Base-by-base conservation (phyloP, 352 stramenopile genomes). In the Elongisporangium undulatum region DNA sequence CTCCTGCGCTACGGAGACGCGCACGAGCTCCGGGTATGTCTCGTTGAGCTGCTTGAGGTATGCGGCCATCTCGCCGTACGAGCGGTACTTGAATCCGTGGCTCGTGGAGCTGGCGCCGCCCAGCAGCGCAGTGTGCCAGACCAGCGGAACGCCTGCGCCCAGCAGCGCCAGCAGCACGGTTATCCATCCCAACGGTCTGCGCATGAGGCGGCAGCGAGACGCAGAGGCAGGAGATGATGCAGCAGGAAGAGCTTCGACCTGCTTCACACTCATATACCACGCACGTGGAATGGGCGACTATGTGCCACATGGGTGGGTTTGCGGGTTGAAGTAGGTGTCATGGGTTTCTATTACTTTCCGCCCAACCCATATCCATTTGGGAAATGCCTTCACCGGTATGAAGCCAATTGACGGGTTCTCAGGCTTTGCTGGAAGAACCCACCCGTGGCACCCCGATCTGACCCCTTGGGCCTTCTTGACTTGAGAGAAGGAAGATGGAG, bases 1-100 rank as follows among this genome's bases (percentile, higher is more conserved):
- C 50, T 96, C 83, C 66, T 96, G 88, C 45, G 85, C 89, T 9
- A 94, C 66, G 7, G 77, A 90, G 41, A 96, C 73, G 21, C 82
- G 81, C 49, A 96, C 72, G 22, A 96, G 63, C 59, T 92, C 81
- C 2, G 88, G 85, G 56, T 86, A 95, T 26, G 71, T 76, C n/a
- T 74, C 64, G 56, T 88, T 90, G 34, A 95, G 75, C 56, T 86
- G 64, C 41, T 87, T 48, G 16, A 96, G 62, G 56, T 72, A 85
- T 59, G 67, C 64, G 19, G 65, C 69, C 73, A 89, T 94, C 59
- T 92, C 68, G 19, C 67, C 74, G 53, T 96, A 96, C 51, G 76
- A 73, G 45, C 75, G 79, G 72, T 93, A 95, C 61, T 73, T 61
- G 72, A 80, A 85, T 8, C 34, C 34, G 34, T 45, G 34, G 12